Conservation (phyloP, 2,329 filamentous ascomycete genomes). For the Sporothrix mexicana region DNA sequence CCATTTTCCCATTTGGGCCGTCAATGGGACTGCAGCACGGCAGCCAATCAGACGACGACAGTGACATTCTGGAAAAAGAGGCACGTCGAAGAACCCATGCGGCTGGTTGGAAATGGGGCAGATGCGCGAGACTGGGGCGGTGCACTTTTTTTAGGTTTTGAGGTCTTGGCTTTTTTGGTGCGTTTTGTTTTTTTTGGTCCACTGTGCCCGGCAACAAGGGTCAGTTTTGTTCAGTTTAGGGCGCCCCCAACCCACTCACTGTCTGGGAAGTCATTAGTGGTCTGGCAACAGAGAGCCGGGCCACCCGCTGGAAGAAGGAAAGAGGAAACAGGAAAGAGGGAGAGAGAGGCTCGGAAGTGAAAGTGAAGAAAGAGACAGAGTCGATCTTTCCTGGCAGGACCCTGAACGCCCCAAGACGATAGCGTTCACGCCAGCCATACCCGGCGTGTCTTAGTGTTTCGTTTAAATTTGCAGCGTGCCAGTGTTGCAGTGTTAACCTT, state of each 20-base stretch:
- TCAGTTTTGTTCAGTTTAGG: not conserved
- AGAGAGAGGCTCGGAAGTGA: not conserved
- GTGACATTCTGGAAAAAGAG: conserved; percentile 36
- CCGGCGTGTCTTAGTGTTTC: conserved; percentile 4
- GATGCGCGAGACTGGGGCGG: conserved; percentile 29
- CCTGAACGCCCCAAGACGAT: not conserved
- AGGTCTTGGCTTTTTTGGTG: conserved; percentile 20
- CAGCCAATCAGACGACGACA: conserved; percentile 29
- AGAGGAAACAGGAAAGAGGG: not conserved
- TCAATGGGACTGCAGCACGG: not conserved
- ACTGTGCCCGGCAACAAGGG: conserved; percentile 14
- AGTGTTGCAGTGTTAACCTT: not conserved
- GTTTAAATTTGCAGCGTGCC: not conserved
- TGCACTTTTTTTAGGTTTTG: conserved; percentile 26
- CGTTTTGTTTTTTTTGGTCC: not conserved
- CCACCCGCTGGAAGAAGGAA: conserved; percentile 3
- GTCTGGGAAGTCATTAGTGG: not conserved
- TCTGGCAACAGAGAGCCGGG: conserved; percentile 5
- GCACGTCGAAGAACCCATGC: conserved; percentile 16
- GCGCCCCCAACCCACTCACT: no score
- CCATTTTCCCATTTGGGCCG: not conserved
- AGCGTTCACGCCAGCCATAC: not conserved
- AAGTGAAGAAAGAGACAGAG: not conserved
- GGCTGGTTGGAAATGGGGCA: conserved; percentile 31
- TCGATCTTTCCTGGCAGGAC: not conserved